These are phyloP conservation scores for Marvania coccoides DNA, from an alignment of 139 green algal species.

Conservation along the genomic window DNA sequence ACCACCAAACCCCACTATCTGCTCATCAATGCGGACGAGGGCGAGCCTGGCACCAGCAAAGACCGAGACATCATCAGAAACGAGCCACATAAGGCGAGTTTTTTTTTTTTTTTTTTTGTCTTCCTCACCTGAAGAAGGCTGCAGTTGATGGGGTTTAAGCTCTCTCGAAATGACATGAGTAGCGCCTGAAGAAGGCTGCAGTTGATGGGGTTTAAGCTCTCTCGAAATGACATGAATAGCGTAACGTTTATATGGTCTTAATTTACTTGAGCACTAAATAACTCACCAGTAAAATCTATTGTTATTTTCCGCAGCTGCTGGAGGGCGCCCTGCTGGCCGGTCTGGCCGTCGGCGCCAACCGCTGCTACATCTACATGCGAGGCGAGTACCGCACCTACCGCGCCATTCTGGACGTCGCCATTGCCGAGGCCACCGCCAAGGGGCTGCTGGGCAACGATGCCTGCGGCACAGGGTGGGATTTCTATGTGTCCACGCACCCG, in stretches of 20 bases:
- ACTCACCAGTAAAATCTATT: too few relatives aligned
- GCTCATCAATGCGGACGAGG: conserved; percentile 96
- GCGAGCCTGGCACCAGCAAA: conserved; percentile 96
- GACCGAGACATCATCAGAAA: conserved; percentile 96
- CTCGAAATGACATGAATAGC: too few relatives aligned
- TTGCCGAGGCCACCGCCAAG: conserved; percentile 79
- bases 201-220: too few relatives aligned
- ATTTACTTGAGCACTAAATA: too few relatives aligned
- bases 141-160: too few relatives aligned
- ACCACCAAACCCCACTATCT: conserved; percentile 57
- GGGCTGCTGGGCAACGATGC: conserved; percentile 91
- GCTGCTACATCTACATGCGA: conserved; percentile 93
- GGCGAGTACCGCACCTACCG: conserved; percentile 97
- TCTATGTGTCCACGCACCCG: conserved; percentile 90
- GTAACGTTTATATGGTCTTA: too few relatives aligned
- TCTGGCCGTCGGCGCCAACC: conserved; percentile 77
- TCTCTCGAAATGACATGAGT: too few relatives aligned
- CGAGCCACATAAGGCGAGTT: conserved; percentile 82
- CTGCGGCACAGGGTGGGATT: conserved; percentile 88
- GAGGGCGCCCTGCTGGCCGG: conserved; percentile 95
- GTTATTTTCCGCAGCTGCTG: conserved; percentile 73
- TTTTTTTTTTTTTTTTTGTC: too few relatives aligned
- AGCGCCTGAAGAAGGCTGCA: too few relatives aligned
- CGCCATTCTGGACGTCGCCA: conserved; percentile 60
- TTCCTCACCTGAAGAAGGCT: too few relatives aligned